These are phyloP conservation scores for Chaetoscypha palmicola DNA, from an alignment of 2,329 filamentous ascomycete genomes.

Conservation along the genomic window DNA sequence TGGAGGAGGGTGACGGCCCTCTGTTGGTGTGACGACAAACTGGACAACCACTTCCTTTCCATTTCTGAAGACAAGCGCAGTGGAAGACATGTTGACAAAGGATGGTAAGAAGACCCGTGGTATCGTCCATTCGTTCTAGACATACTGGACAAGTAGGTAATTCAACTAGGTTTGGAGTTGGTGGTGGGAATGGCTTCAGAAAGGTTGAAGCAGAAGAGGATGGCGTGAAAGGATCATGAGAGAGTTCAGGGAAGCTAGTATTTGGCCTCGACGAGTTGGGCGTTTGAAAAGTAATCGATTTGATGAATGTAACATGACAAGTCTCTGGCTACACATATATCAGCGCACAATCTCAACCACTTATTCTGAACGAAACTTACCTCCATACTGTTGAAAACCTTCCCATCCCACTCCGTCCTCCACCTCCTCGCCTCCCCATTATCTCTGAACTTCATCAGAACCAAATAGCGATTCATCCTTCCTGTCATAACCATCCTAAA, in stretches of 20 bases:
- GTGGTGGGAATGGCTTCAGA: constrained; percentile 54
- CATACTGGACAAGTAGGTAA: constrained; percentile 95
- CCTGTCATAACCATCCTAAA: constrained; percentile 91
- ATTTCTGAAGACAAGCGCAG: constrained; percentile 91
- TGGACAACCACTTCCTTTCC: constrained; percentile 88
- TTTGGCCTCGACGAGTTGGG: constrained; percentile 22
- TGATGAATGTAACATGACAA: constrained; percentile 92
- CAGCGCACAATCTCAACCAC: constrained; percentile 10
- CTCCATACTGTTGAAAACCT: constrained; percentile 86
- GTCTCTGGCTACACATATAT: constrained; percentile 63
- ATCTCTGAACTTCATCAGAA: constrained; percentile 86
- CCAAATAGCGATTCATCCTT: constrained; percentile 85
- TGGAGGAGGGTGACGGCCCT: constrained; percentile 25
- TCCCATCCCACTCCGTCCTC: constrained; percentile 84
- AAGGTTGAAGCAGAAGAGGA: constrained; percentile 36
- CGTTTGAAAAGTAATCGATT: constrained; percentile 74
- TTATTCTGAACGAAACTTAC: constrained; percentile 43
- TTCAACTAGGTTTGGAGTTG: constrained; percentile 79
- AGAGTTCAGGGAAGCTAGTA: constrained; percentile 50
- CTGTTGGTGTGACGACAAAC: constrained; percentile 86
- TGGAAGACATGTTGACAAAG: constrained; percentile 98
- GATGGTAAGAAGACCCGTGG: constrained; percentile 88
- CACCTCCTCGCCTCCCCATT: constrained; percentile 68
- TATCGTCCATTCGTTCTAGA: constrained; percentile 96
- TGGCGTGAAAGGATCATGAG: constrained; percentile 57